Conservation (phyloP, 495 filamentous ascomycete species). For the Lasiosphaeris hirsuta region DNA sequence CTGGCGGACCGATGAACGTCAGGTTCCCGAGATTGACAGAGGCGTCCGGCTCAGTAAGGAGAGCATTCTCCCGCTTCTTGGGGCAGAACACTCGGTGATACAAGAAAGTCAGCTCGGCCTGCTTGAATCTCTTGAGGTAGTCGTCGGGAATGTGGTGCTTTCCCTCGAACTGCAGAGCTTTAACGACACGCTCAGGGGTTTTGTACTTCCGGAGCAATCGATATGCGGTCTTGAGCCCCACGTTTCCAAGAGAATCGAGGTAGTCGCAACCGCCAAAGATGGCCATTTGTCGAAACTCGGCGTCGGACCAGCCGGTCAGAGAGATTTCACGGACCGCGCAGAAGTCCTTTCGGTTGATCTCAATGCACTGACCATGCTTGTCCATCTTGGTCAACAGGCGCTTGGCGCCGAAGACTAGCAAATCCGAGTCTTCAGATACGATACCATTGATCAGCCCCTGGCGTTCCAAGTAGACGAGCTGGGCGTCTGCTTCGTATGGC, state of each 20-base stretch:
- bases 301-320: slow-evolving; percentile 86
- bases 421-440: slow-evolving; percentile 93
- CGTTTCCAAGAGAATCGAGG: slow-evolving; percentile 70
- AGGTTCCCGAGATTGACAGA: slow-evolving; percentile 62
- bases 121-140: slow-evolving; percentile 73
- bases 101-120: slow-evolving; percentile 88
- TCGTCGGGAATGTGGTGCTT: slow-evolving; percentile 72
- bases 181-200: slow-evolving; percentile 75
- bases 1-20: slow-evolving; percentile 71
- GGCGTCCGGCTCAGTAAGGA: slow-evolving; percentile 60
- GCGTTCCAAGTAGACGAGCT: slow-evolving; percentile 88
- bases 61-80: slow-evolving; percentile 61
- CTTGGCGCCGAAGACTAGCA: slow-evolving; percentile 92
- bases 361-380: slow-evolving; percentile 86
- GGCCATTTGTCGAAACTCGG: slow-evolving; percentile 90
- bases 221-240: slow-evolving; percentile 93
- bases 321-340: slow-evolving; percentile 83
- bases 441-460: slow-evolving; percentile 80
- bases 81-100: slow-evolving; percentile 95
- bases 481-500: slow-evolving; percentile 96
- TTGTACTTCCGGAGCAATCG: slow-evolving; percentile 86
- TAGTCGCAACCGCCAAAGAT: slow-evolving; percentile 99
- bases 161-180: slow-evolving; percentile 81
- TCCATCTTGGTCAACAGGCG: slow-evolving; percentile 91
- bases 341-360: slow-evolving; percentile 85